Evolutionary conservation across 202 grass and related monocot genomes (phyloP), one percentile per base, ranked within the genome.

Genomic region (Bolboschoenoplectus hybrid): DNA sequence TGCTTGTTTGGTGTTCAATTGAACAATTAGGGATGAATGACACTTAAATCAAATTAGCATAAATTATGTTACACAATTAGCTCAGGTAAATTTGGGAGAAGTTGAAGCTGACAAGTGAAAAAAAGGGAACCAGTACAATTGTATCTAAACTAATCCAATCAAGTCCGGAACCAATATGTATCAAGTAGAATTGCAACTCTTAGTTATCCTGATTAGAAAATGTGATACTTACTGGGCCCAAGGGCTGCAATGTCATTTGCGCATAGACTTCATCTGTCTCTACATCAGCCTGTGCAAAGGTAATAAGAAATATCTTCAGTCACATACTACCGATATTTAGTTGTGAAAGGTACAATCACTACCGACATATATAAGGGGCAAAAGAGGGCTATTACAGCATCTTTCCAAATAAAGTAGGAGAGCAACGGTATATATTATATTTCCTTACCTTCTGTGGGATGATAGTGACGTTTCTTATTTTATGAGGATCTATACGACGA

Each of bases 201-300:
- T 40, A 1, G 51, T 56, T 13, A 57, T 39, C 32, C n/a, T 3
- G 57, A 56, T 34, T 43, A 81, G 81, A 35, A 60, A 85, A 46
- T 32, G 51, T 69, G 36, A 52, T 73, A 85, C 79, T 80, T 98
- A 98, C 96, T 74, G 80, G 84, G 56, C 90, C 93, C 89, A 98
- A 89, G 9, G 96, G 96, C 76, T 98, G 96, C 86, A 98, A 82
- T 61, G 93, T 95, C 96, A 98, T 98, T 45, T 98, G 96, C 35
- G 96, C 91, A 93, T 98, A 98, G 46, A 98, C 96, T 92, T 98
- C 96, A 92, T 98, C 96, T 16, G 96, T 98, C 68, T 95, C 96
- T 9, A 63, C 82, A 92, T 98, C 96, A 85, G 96, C 96, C 96
- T 98, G 89, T 12, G 53, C 80, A 72, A 61, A 83, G 40, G 89